Base-by-base conservation (phyloP, 2,329 filamentous ascomycete species). In the Aspergillus unguis region DNA sequence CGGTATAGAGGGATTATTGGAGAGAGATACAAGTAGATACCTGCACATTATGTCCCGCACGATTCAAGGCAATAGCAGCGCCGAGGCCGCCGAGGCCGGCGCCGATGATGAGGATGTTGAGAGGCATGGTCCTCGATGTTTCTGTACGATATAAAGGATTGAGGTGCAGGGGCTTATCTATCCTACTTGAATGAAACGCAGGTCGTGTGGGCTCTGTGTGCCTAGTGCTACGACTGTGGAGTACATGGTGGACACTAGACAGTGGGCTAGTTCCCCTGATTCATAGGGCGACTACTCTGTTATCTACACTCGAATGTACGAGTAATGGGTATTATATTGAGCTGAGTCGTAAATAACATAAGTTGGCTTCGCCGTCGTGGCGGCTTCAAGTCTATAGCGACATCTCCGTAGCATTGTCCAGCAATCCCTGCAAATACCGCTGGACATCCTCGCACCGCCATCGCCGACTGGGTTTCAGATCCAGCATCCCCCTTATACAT, bases 401-500 rank as follows among this genome's bases (percentile, higher is more conserved):
- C 31, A 33, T 29, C 27, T 38, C 42, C 32, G 38, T 43, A 6
- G 60, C 58, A 17, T 47, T 54, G 31, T 59, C 55, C 26, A 70
- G 58, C 31, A 69, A 53, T n/a, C 50, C 52, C 27, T 71, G 65
- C 28, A 76, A 54, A 49, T 63, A 62, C 31, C 64, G 57, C 47
- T 68, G 69, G 23, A 74, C 67, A 52, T 69, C 58, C 25, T 60
- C 60, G 46, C 71, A 75, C 25, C 58, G 58, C 73, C 70, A 76
- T 50, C 74, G 65, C 32, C 55, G 55, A 28, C 57, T 58, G 4
- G 71, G 64, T 37, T 70, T 63, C 3, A 66, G 65, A 6, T 72
- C 66, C 49, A 77, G 61, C 74, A 77, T 77, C 17, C 71, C 68
- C 41, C 57, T 57, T 11, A 77, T 73, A 51, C 73, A 75, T 31